Evolutionary conservation across 1,284 basidiomycete species (phyloP).

Genomic region (Puccinia coronata): DNA sequence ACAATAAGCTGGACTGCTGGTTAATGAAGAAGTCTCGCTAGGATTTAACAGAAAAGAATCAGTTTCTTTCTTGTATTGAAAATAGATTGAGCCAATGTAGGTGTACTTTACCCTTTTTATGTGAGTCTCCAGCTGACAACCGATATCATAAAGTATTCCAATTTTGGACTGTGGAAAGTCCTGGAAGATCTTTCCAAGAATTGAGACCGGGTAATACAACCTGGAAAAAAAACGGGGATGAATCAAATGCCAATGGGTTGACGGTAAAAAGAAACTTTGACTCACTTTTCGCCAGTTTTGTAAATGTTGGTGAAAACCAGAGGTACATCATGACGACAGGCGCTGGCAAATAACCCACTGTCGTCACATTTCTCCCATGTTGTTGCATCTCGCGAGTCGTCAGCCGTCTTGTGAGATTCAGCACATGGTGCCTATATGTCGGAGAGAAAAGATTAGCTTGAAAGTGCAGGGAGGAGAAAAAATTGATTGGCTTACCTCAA

Average conservation of each 20-base stretch:
- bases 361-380: too few species aligned
- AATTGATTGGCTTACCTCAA: too few species aligned
- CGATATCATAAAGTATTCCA: slow-evolving; percentile 23
- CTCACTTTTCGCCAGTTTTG: slow-evolving; percentile 14
- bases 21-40: background rate
- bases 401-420: too few species aligned
- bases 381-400: too few species aligned
- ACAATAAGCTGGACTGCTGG: background rate
- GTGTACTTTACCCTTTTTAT: slow-evolving; percentile 21
- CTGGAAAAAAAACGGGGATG: too few species aligned
- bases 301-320: background rate
- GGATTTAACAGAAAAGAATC: background rate
- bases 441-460: too few species aligned
- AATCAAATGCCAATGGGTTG: too few species aligned
- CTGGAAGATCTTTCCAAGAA: background rate
- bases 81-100: background rate
- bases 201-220: slow-evolving; percentile 12
- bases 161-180: background rate
- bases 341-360: slow-evolving; percentile 16
- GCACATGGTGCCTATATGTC: too few species aligned
- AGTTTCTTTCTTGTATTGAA: too few species aligned
- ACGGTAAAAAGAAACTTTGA: too few species aligned
- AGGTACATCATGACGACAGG: slow-evolving; percentile 16
- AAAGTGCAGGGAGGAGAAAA: too few species aligned
- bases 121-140: slow-evolving; percentile 28